Conservation (phyloP, 331 rosid genomes). For the Saraca asoca region DNA sequence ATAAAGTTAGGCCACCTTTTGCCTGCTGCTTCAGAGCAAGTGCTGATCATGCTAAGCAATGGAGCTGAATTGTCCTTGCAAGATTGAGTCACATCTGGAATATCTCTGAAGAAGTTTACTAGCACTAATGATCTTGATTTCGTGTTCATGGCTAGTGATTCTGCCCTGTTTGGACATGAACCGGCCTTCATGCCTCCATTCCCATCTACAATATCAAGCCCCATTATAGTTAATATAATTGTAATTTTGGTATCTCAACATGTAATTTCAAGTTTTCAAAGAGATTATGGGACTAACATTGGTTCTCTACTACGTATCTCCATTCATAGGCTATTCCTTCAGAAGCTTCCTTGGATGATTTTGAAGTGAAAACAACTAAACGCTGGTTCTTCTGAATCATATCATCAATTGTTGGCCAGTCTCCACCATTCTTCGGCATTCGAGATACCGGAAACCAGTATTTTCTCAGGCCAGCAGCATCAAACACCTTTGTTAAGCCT, state of each 20-base stretch:
- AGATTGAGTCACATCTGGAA: conserved; percentile 48
- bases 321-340: conserved; percentile 95
- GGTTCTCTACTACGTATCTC: conserved; percentile 86
- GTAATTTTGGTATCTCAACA: not conserved
- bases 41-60: conserved; percentile 59
- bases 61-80: conserved; percentile 82
- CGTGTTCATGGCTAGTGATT: conserved; percentile 62
- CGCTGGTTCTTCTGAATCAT: conserved; percentile 83
- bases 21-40: conserved; percentile 58
- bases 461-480: conserved; percentile 81
- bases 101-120: conserved; percentile 60
- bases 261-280: not conserved
- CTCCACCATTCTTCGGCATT: conserved; percentile 82
- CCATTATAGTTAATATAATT: not conserved
- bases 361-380: conserved; percentile 83
- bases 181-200: conserved; percentile 73
- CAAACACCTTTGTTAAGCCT: conserved; percentile 83
- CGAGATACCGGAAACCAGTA: conserved; percentile 85
- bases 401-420: conserved; percentile 85
- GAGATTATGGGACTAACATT: conserved; percentile 53
- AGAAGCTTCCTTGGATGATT: conserved; percentile 64
- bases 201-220: conserved; percentile 61
- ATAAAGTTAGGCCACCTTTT: conserved; percentile 84
- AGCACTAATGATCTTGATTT: conserved; percentile 66
- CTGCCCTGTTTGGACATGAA: conserved; percentile 70